Conservation (phyloP, 768 basidiomycete species). For the Auricularia auricula-judae region DNA sequence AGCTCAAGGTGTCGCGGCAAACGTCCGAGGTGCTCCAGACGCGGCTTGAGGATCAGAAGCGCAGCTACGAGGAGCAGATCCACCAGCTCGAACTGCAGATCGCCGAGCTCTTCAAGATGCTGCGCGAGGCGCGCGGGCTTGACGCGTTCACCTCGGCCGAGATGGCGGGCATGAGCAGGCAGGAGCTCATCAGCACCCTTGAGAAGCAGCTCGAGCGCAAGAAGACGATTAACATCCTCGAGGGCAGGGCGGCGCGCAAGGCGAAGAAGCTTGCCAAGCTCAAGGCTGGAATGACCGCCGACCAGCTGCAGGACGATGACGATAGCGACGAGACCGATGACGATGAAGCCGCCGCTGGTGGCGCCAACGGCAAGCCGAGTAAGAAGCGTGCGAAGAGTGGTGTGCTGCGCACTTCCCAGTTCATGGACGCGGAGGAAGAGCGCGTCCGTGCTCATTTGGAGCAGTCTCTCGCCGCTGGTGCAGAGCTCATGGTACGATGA, state of each 20-base stretch:
- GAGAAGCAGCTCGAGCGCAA: constrained; percentile 75
- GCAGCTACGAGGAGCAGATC: constrained; percentile 76
- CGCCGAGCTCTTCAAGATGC: constrained; percentile 87
- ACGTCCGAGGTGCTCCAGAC: constrained; percentile 65
- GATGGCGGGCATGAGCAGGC: constrained; percentile 58
- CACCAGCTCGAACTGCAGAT: constrained; percentile 85
- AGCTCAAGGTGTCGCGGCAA: constrained; percentile 66
- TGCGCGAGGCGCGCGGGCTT: constrained; percentile 74
- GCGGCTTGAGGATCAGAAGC: constrained; percentile 67
- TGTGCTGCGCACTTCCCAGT: constrained; percentile 51
- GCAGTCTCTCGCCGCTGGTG: constrained; percentile 68
- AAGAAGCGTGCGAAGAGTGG: background rate
- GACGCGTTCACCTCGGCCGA: constrained; percentile 61
- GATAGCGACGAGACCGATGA: constrained; percentile 21
- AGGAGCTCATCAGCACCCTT: constrained; percentile 65
- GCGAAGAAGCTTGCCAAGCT: constrained; percentile 13
- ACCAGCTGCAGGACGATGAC: constrained; percentile 15
- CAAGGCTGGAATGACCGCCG: constrained; percentile 22
- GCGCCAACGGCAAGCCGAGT: constrained; percentile 29
- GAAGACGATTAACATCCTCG: constrained; percentile 77
- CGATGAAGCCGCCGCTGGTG: constrained; percentile 44
- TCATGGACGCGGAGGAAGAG: constrained; percentile 76
- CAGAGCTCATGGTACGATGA: constrained; percentile 41
- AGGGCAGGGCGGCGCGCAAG: constrained; percentile 35
- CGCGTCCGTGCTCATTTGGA: constrained; percentile 76